A percentile compares a stretch with the other conserved stretches of the same genome.
Conservation (phyloP, 805 yeast species). For the Teunomyces funiuensis region DNA sequence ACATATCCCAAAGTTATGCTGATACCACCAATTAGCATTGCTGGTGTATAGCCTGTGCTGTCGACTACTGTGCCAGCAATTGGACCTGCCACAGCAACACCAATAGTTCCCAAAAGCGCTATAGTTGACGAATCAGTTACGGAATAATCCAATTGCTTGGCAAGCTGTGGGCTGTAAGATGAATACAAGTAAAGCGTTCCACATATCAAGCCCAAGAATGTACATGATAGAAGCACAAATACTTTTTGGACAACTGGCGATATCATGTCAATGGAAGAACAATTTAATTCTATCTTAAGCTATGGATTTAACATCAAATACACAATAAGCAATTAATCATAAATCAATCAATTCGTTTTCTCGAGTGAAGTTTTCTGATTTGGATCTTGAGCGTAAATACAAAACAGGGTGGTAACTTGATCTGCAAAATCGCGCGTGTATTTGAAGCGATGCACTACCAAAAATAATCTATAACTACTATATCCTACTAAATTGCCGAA, state of each 20-base stretch:
- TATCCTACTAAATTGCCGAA: not conserved
- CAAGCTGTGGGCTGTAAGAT: constrained; percentile 77
- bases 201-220: constrained; percentile 52
- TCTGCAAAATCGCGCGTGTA: not conserved
- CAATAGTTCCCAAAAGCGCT: constrained; percentile 68
- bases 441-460: not conserved
- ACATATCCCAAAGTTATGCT: constrained; percentile 55
- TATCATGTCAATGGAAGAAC: not conserved
- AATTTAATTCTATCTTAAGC: not conserved
- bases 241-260: constrained; percentile 20
- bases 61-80: constrained; percentile 68
- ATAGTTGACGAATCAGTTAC: constrained; percentile 64
- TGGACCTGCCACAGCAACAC: constrained; percentile 65
- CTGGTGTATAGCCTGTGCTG: constrained; percentile 52
- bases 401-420: not conserved
- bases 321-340: not conserved
- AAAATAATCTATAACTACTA: not conserved
- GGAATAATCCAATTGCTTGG: constrained; percentile 52
- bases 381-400: not conserved
- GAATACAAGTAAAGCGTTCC: constrained; percentile 78
- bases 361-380: not conserved
- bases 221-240: constrained; percentile 24
- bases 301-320: not conserved
- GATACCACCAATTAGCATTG: constrained; percentile 52
- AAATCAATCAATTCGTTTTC: not conserved